These are phyloP conservation scores for Theobroma cacao DNA, from an alignment of 345 rosid species.

Conservation along the genomic window DNA sequence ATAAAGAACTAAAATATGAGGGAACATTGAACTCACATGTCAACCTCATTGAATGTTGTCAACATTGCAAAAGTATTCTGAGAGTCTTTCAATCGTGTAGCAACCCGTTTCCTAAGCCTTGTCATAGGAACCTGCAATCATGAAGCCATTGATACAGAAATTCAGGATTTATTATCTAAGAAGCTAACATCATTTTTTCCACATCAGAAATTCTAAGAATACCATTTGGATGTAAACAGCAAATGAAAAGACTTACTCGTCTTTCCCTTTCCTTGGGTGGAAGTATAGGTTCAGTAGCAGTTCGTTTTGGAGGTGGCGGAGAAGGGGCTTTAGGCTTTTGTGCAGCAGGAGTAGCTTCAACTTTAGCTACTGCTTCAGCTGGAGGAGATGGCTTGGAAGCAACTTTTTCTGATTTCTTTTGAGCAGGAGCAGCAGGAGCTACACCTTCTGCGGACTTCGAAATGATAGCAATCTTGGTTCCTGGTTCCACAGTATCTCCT, in stretches of 20 bases:
- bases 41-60: constrained; percentile 98
- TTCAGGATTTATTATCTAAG: background rate
- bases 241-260: constrained; percentile 51
- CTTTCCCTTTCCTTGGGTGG: constrained; percentile 99
- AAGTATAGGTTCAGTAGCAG: constrained; percentile 89
- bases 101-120: constrained; percentile 93
- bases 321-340: constrained; percentile 57
- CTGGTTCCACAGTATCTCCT: constrained; percentile 97
- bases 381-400: constrained; percentile 45
- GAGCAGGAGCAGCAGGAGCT: constrained; percentile 79
- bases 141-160: background rate
- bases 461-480: constrained; percentile 79
- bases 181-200: background rate
- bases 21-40: constrained; percentile 51
- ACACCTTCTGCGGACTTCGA: constrained; percentile 81
- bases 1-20: background rate
- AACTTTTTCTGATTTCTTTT: constrained; percentile 47
- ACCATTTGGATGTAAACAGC: background rate
- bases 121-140: constrained; percentile 92
- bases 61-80: constrained; percentile 95
- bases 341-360: constrained; percentile 41
- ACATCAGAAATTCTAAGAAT: background rate
- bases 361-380: constrained; percentile 39
- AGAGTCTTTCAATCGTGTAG: constrained; percentile 92
- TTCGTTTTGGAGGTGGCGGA: constrained; percentile 55